Evolutionary conservation across 2,329 filamentous ascomycete genomes (phyloP), one percentile per base, ranked within the genome.

Genomic region (Botryotinia globosa): DNA sequence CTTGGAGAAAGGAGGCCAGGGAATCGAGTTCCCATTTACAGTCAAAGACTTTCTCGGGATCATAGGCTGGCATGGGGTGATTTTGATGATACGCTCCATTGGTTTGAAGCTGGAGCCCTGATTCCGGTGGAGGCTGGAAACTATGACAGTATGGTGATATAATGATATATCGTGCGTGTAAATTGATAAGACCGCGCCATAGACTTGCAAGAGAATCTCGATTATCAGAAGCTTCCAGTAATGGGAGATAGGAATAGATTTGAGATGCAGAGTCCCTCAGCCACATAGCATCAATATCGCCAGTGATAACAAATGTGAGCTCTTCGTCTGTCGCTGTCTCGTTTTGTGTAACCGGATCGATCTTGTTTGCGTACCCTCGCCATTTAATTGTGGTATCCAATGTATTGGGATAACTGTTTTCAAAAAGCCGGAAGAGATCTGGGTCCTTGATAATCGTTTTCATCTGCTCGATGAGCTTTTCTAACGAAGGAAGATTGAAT

Each of bases 1-100:
- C 85, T 58, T 92, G 89, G 16, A 98, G 86, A 81, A 98, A 98
- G 54, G 93, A 90, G 1, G 94, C 93, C 4, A 98, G 87, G 20
- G 92, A 95, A 83, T 98, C 94, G 62, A 98, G 89, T 82, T 98
- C 94, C 82, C 96, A 98, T 82, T 98, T 98, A 87, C 94, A 98
- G 82, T 97, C 95, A 79, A 96, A 98, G 0, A 97, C 94, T 64
- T 90, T 85, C 1, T 87, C 85, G 77, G 78, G 78, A 61, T 94
- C 89, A 78, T 94, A 94, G 0, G 85, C 82, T 0, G 94, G 94
- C 74, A 91, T 87, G 1, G 92, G 90, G 18, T 80, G 83, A 75
- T 93, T 85, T 73, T 88, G 81, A 85, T 80, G 75, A 83, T 78
- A 81, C 94, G 89, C 89, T 0, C 85, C 84, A 78, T 91, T 91